These are phyloP conservation scores for Triadica sebifera DNA, from an alignment of 345 rosid genomes.

Conservation along the genomic window DNA sequence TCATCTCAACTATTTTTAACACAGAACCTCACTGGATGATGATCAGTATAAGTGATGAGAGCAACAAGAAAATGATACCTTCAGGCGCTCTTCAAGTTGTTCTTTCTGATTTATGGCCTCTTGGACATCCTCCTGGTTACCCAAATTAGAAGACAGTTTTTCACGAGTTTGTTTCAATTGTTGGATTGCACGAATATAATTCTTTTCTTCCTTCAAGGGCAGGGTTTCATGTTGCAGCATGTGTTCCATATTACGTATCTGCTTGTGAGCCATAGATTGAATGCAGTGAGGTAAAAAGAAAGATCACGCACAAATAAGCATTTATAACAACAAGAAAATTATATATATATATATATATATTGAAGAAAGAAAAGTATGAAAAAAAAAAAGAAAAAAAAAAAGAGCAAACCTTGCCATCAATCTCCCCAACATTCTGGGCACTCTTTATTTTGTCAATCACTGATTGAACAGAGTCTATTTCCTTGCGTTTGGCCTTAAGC, in stretches of 20 bases:
- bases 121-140: slow-evolving; percentile 57
- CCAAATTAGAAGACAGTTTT: slow-evolving; percentile 51
- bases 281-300: neutral
- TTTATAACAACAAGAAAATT: neutral
- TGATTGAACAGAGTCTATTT: slow-evolving; percentile 61
- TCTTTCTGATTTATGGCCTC: slow-evolving; percentile 59
- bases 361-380: too few relatives aligned
- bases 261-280: slow-evolving; percentile 23
- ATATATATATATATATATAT: too few relatives aligned
- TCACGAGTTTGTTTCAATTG: slow-evolving; percentile 59
- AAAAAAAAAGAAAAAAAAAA: neutral
- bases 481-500: slow-evolving; percentile 58
- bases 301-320: slow-evolving; percentile 19
- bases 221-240: slow-evolving; percentile 71
- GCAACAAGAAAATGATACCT: slow-evolving; percentile 43
- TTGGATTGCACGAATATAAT: slow-evolving; percentile 62
- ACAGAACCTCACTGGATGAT: neutral
- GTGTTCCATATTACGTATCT: slow-evolving; percentile 68
- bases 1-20: slow-evolving; percentile 1
- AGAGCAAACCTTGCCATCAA: slow-evolving; percentile 53
- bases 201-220: slow-evolving; percentile 72
- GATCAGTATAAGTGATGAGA: neutral
- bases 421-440: slow-evolving; percentile 55
- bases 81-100: slow-evolving; percentile 61
- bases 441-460: slow-evolving; percentile 46